Base-by-base conservation (phyloP, 495 filamentous ascomycete genomes). In the Podospora conica region DNA sequence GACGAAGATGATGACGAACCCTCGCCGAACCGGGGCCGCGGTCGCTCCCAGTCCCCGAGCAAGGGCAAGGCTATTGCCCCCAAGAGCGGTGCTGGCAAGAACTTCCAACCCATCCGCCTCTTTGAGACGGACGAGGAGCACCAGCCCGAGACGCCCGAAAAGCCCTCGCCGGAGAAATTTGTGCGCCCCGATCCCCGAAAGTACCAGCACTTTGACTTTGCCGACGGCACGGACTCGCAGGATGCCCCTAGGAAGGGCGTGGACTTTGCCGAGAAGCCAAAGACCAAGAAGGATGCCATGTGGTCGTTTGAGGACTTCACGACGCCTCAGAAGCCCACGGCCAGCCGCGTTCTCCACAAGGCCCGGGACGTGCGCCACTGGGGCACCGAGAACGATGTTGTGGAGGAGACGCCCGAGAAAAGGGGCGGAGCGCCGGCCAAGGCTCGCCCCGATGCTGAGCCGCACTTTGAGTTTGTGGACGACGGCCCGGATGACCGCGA, bases 221-320 rank as follows among this genome's bases (percentile, higher is more conserved):
- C 83, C 48, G 88, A 89, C 68, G 88, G 87, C 61, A 78, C 81
- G 21, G 78, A 81, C 18, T 66, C 75, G 22, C 73, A 76, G 69
- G 74, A 79, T 33, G 69, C 72, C 48, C 68, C 77, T 33, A 59
- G 76, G 60, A 70, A 71, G 25, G 69, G 56, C 57, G 58, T 64
- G 18, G 61, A 64, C 65, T 28, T 56, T 48, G 71, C 75, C 18
- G 60, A 80, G 24, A 81, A 80, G 56, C 70, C 81, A 5, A 84
- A 84, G 71, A 82, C 83, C 55, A 92, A 90, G 77, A 85, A 90
- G 72, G 77, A 77, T 27, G 84, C 84, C 54, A 85, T 89, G 60
- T 96, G 93, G 92, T 87, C 87, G 55, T 96, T 96, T 76, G 89
- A 90, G 55, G 92, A 96, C 75, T 94, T 94, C 70, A 77, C 78